Base-by-base conservation (phyloP, 495 filamentous ascomycete genomes). In the Trichocladium uniseriatum region DNA sequence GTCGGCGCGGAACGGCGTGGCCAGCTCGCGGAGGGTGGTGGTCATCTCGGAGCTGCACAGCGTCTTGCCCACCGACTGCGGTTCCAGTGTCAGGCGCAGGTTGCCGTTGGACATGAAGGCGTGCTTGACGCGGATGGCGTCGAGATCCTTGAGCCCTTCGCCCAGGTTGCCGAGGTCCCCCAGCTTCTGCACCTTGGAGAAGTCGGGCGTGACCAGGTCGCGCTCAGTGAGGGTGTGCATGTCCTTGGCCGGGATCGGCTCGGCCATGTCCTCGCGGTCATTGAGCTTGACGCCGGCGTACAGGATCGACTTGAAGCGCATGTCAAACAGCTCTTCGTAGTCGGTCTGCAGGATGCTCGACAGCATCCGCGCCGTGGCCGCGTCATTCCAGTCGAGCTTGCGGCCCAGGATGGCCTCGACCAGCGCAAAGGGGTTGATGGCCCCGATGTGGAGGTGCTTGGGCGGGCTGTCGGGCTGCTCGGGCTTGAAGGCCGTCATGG, bases 291-390 rank as follows among this genome's bases (percentile, higher is more conserved):
- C 45, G 22, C 66, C 66, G 7, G 66, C 66, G 38, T 57, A 68
- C 13, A 69, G 55, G 16, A 66, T 53, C 11, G 65, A 65, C 35
- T 60, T 42, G 55, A 65, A 61, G 52, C 63, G 66, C 53, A 68
- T 36, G 59, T 69, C 67, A 41, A 69, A 69, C 16, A 68, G 61
- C 52, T 69, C 66, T 31, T 68, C 65, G 50, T 69, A 69, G 48
- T 69, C 65, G 18, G 63, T 68, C 59, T 69, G 65, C 9, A 69
- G 59, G 19, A 62, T 54, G 45, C 65, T 60, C 22, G 62, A 52
- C 22, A 69, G 43, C 47, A 66, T 55, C 14, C 51, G 51, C 9
- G 54, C 40, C 1, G 62, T 58, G 2, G 53, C 42, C 5, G 62
- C 38, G 1, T 54, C 41, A 24, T 46, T 50, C 37, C 64, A 61